These are phyloP conservation scores for Ophiobolus disseminans DNA, from an alignment of 2,329 filamentous ascomycete genomes.

Conservation along the genomic window DNA sequence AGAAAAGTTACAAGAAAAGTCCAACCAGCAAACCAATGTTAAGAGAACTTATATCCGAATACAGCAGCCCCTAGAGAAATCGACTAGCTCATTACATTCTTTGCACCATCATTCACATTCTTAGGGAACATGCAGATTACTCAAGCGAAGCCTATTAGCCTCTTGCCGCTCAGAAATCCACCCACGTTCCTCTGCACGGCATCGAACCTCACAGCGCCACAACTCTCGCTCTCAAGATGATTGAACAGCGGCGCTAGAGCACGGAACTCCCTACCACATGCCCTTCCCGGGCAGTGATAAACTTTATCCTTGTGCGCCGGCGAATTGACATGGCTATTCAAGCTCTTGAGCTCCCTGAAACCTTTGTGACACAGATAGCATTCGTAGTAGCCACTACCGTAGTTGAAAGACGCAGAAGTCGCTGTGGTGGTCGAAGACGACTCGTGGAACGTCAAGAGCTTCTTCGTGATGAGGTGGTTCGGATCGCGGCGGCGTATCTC, in stretches of 20 bases:
- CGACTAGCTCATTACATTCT: not conserved
- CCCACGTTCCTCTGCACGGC: slow-evolving; percentile 27
- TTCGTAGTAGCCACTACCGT: slow-evolving; percentile 57
- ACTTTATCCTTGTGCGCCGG: slow-evolving; percentile 57
- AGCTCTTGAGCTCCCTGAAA: slow-evolving; percentile 46
- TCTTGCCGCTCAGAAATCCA: not conserved
- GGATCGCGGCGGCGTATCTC: slow-evolving; percentile 58
- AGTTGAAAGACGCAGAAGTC: slow-evolving; percentile 52
- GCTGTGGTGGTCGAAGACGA: slow-evolving; percentile 29
- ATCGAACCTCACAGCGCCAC: slow-evolving; percentile 51
- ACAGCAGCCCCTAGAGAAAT: not conserved
- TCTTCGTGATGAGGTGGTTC: slow-evolving; percentile 8
- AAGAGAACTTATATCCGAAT: too few relatives aligned
- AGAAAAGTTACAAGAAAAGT: too few relatives aligned
- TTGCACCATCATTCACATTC: not conserved
- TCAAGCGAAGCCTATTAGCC: not conserved
- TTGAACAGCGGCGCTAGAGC: slow-evolving; percentile 52
- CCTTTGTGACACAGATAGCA: slow-evolving; percentile 62
- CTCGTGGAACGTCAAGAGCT: slow-evolving; percentile 9
- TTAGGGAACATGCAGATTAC: not conserved
- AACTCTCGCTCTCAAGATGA: slow-evolving; percentile 57
- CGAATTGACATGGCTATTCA: slow-evolving; percentile 65
- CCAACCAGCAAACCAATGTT: too few relatives aligned
- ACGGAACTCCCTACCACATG: slow-evolving; percentile 51
- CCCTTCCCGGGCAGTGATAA: slow-evolving; percentile 54